Percentiles rank a stretch among this genome's conserved stretches.
These are phyloP conservation scores for Monilinia fructigena DNA, from an alignment of 2,329 filamentous ascomycete genomes.

Conservation along the genomic window DNA sequence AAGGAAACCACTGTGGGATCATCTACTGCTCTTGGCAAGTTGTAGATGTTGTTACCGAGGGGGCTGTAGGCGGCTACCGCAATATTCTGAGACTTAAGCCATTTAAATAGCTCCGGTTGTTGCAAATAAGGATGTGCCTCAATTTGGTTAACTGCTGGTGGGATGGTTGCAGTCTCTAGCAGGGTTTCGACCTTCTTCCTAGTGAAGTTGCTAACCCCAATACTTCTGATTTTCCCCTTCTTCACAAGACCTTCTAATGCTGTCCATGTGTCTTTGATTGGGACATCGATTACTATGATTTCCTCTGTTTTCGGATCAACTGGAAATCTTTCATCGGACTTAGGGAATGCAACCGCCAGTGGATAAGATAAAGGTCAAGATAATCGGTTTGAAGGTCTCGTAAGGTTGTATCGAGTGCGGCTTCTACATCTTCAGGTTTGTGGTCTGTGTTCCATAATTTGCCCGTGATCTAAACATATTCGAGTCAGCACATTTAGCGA, in stretches of 20 bases:
- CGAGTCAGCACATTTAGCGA: neutral
- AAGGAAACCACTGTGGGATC: slow-evolving; percentile 52
- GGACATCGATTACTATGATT: slow-evolving; percentile 29
- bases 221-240: slow-evolving; percentile 45
- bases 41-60: slow-evolving; percentile 56
- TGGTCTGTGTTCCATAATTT: slow-evolving; percentile 75
- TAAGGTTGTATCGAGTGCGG: slow-evolving; percentile 70
- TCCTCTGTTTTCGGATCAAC: slow-evolving; percentile 27
- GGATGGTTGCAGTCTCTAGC: slow-evolving; percentile 50
- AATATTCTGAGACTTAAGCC: slow-evolving; percentile 57
- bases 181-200: slow-evolving; percentile 45
- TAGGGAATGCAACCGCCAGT: slow-evolving; percentile 65
- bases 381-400: slow-evolving; percentile 74
- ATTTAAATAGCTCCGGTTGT: slow-evolving; percentile 56
- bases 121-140: slow-evolving; percentile 69
- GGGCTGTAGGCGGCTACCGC: slow-evolving; percentile 64
- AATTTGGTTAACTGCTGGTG: slow-evolving; percentile 65
- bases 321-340: slow-evolving; percentile 26
- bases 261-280: slow-evolving; percentile 42
- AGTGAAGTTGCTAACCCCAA: slow-evolving; percentile 55
- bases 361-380: slow-evolving; percentile 77
- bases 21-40: slow-evolving; percentile 47
- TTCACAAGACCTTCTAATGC: slow-evolving; percentile 45
- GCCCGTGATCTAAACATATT: slow-evolving; percentile 56
- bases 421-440: slow-evolving; percentile 63